Base-by-base conservation (phyloP, 2,329 filamentous ascomycete genomes). In the Monosporascus cannonballus region DNA sequence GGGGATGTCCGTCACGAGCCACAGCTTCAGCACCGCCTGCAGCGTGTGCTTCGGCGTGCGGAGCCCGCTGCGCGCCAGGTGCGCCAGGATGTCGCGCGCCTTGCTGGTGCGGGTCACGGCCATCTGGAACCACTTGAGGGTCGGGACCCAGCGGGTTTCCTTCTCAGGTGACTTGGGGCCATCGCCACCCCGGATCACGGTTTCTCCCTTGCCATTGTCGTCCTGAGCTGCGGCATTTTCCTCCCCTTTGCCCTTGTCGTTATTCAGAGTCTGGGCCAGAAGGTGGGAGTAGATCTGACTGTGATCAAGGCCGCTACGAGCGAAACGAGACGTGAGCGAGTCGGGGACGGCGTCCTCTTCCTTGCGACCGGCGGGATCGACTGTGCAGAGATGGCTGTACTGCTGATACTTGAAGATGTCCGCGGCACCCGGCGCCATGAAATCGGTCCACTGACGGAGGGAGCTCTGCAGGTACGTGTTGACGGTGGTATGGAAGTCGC, bases 1-100 rank as follows among this genome's bases (percentile, higher is more conserved):
- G 0, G 80, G 71, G 4, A 85, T 71, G 61, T 91, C 87, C 73
- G 90, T 83, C 36, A 89, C 63, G 49, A 87, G 76, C 90, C 90
- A 94, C 18, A 90, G 72, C 63, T 88, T 87, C 61, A 82, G 75
- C 46, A 88, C 69, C 1, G 76, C 74, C 11, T 61, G 49, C 48
- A 71, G 64, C 57, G 78, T 79, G 25, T 67, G 66, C 1, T 56
- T 48, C 0, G 85, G 85, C 50, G 83, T 69, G 9, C 77, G 75
- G 53, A 84, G 77, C 1, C 84, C 85, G 44, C 77, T 70, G 15
- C 77, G 71, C 0, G 79, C 79, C 58, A 91, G 73, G 14, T 77
- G 71, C 15, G 77, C 77, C n/a, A 87, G 65, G 57, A 90, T 87
- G 59, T 88, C 80, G 25, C 76, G 71, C 54, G 81, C 76, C 37